phyloP scores from a whole-genome alignment of 768 basidiomycete species.

The Hygrocybe punicea region DNA sequence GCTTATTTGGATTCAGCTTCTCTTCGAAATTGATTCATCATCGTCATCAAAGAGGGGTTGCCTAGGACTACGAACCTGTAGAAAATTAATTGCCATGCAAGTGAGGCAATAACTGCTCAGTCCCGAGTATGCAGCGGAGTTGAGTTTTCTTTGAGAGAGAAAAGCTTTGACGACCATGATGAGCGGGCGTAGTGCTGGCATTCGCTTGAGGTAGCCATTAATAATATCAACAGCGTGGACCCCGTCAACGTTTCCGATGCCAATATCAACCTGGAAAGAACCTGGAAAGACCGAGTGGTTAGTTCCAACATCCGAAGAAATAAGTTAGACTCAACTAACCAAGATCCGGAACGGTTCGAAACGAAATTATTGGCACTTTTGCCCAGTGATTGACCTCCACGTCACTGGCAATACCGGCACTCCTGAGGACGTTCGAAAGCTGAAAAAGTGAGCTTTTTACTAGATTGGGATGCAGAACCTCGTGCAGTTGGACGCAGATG shows the following conservation, averaged over 20 bases:
- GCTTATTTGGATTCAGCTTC: slow-evolving; percentile 57
- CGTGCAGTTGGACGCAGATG: slow-evolving; percentile 41
- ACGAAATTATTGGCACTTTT: slow-evolving; percentile 61
- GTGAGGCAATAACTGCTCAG: slow-evolving; percentile 65
- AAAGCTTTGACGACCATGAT: slow-evolving; percentile 63
- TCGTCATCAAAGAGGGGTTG: neutral
- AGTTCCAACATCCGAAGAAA: neutral
- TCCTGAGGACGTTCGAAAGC: slow-evolving; percentile 46
- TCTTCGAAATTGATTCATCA: neutral
- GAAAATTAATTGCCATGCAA: slow-evolving; percentile 62
- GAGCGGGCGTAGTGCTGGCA: slow-evolving; percentile 60
- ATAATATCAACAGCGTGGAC: slow-evolving; percentile 50
- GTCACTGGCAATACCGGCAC: slow-evolving; percentile 41
- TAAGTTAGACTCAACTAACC: slow-evolving; percentile 25
- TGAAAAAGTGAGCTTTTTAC: slow-evolving; percentile 45
- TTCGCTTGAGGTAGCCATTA: slow-evolving; percentile 46
- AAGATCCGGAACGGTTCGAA: slow-evolving; percentile 44
- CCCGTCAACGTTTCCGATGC: slow-evolving; percentile 61
- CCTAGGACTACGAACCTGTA: slow-evolving; percentile 49
- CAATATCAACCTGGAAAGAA: slow-evolving; percentile 60
- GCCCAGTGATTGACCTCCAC: slow-evolving; percentile 30
- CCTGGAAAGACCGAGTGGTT: slow-evolving; percentile 37
- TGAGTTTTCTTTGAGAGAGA: slow-evolving; percentile 53
- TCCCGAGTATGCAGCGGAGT: slow-evolving; percentile 60
- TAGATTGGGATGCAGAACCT: slow-evolving; percentile 28